Percentiles rank a stretch among this genome's conserved stretches.
phyloP scores from a whole-genome alignment of 2,329 filamentous ascomycete genomes.

The Trichoderma aggressivum region DNA sequence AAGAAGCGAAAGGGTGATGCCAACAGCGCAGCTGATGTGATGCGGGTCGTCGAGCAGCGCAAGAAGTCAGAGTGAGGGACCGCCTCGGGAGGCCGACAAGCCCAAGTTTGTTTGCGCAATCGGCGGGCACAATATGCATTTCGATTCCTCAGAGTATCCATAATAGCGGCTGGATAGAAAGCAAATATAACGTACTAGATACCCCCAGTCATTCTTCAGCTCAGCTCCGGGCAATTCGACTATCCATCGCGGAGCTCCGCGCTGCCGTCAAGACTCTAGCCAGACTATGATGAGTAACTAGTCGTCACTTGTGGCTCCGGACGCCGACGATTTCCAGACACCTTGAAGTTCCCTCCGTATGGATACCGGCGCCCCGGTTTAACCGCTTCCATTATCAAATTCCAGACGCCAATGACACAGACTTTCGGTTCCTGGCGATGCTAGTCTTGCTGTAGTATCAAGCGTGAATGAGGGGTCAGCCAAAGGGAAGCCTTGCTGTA shows the following conservation, averaged over 20 bases:
- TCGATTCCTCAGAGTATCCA: background rate
- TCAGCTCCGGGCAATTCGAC: background rate
- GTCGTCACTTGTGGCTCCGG: background rate
- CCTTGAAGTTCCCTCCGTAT: background rate
- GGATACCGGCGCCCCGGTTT: background rate
- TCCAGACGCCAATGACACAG: constrained; percentile 16
- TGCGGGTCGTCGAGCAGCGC: constrained; percentile 69
- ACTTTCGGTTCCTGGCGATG: constrained; percentile 18
- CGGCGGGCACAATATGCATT: background rate
- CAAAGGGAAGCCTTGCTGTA: background rate
- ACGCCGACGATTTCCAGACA: background rate
- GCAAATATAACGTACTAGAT: constrained; percentile 2
- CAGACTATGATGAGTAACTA: background rate
- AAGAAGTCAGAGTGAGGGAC: constrained; percentile 31
- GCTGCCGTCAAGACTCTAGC: background rate
- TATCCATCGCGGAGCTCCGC: constrained; percentile 14
- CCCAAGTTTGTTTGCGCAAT: background rate
- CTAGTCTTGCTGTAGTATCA: constrained; percentile 2
- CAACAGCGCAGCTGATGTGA: constrained; percentile 76
- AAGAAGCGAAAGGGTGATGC: constrained; percentile 77
- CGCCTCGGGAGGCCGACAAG: background rate
- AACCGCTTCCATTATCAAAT: constrained; percentile 3
- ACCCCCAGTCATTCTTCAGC: constrained; percentile 2
- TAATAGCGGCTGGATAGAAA: background rate
- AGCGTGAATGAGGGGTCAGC: constrained; percentile 5